Evolutionary conservation across 805 yeast species (phyloP), one percentile per base, ranked within the genome.

Genomic region (Yarrowia alimentaria): DNA sequence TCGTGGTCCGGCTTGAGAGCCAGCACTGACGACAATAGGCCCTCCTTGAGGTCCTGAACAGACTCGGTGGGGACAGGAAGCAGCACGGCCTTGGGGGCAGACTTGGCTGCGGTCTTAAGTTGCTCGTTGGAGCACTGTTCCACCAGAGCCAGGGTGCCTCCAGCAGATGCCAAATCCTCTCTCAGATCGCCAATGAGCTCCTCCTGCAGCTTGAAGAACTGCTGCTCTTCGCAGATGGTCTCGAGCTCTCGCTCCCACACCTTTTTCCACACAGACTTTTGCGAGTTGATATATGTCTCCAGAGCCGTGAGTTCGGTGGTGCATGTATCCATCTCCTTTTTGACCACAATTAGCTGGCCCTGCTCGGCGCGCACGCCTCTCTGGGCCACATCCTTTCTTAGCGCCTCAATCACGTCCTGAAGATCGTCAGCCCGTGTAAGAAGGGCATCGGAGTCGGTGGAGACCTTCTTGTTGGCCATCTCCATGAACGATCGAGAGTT

Each of bases 211-310:
- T 85, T 85, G 68, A 90, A 80, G 64, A 88, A 88, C 57, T 91
- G 94, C 64, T 93, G 98, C 61, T 90, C 97, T 60, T 88, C 95
- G 57, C 95, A 84, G 11, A 93, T 91, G 28, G 83, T 82, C 55
- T 88, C 93, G 52, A 93, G 74, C 62, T 89, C 96, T 5, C 82
- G 71, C 62, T 90, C 96, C 97, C 99, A 91, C 7, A 87, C 82
- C 57, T 78, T 78, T 62, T 86, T 85, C 96, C 98, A 89, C 24
- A 79, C 80, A 6, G 89, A 82, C 57, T 85, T 85, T 61, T 89
- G 98, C 4, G 71, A 70, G 1, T 66, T 60, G 30, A 93, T 81
- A 60, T 78, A 88, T 4, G 67, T 68, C n/a, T 75, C 72, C 75
- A 89, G 76, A 2, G 65, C 65, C 1, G 65, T 65, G 33, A 91